These are phyloP conservation scores for Saccharomyces hybrid DNA, from an alignment of 1,139 yeast species.

Conservation along the genomic window DNA sequence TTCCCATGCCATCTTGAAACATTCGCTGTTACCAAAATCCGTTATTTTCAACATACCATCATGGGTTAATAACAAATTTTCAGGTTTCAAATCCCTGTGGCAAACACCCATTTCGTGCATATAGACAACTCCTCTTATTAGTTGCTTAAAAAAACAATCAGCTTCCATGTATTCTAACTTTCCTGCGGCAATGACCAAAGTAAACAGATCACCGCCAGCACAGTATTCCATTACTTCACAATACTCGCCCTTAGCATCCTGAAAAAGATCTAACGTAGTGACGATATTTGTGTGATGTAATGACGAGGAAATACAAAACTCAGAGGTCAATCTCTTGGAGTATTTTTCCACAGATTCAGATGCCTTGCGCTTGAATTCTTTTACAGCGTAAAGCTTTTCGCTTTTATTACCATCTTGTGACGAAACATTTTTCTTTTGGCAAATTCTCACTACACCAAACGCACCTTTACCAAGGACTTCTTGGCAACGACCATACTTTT, in stretches of 20 bases:
- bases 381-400: conserved; percentile 66
- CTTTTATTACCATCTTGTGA: conserved; percentile 24
- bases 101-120: conserved; percentile 98
- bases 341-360: conserved; percentile 53
- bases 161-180: conserved; percentile 81
- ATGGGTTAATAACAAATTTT: conserved; percentile 72
- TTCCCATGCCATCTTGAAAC: conserved; percentile 97
- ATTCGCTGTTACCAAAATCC: conserved; percentile 93
- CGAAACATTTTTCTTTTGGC: conserved; percentile 38
- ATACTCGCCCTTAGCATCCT: conserved; percentile 86
- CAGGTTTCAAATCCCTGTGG: conserved; percentile 93
- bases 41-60: conserved; percentile 79
- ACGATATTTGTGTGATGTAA: conserved; percentile 74
- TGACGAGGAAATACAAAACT: conserved; percentile 78
- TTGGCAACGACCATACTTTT: conserved; percentile 68
- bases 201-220: conserved; percentile 88
- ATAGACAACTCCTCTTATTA: conserved; percentile 82
- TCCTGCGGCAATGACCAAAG: conserved; percentile 76
- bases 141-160: conserved; percentile 90
- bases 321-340: conserved; percentile 71
- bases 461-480: conserved; percentile 79
- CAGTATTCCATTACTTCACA: conserved; percentile 97
- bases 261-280: conserved; percentile 75
- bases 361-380: conserved; percentile 58
- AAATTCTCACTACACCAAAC: conserved; percentile 72